A percentile compares a stretch with the other conserved stretches of the same genome.
Conservation (phyloP, 306 rosid genomes). For the Sphenostylis stenocarpa region DNA sequence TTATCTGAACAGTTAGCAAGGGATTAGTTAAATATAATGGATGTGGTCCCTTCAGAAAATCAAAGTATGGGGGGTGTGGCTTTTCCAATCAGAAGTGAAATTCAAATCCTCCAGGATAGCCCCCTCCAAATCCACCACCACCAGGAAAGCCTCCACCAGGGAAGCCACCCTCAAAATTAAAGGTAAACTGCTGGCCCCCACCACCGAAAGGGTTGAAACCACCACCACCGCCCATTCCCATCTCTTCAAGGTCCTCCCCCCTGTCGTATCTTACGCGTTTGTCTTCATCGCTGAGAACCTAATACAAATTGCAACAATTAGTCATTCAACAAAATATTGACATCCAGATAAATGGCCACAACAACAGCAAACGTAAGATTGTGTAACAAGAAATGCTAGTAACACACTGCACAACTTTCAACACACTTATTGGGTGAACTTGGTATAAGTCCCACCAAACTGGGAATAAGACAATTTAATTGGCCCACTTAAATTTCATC, state of each 20-base stretch:
- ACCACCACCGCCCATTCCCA: conserved; percentile 65
- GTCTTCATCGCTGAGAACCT: conserved; percentile 91
- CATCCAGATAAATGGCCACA: not conserved
- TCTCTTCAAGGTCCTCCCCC: conserved; percentile 96
- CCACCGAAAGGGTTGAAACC: conserved; percentile 93
- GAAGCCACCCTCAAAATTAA: conserved; percentile 65
- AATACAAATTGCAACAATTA: conserved; percentile 28
- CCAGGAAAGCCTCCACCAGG: conserved; percentile 71
- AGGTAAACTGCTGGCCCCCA: conserved; percentile 78
- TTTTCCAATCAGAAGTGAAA: conserved; percentile 60
- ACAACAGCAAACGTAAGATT: not conserved
- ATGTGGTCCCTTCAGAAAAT: conserved; percentile 40
- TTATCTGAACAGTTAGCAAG: conserved; percentile 47
- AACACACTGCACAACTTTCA: not conserved
- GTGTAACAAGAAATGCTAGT: not conserved
- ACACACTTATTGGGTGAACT: not conserved
- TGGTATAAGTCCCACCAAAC: not conserved
- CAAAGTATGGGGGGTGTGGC: not conserved
- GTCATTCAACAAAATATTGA: conserved; percentile 10
- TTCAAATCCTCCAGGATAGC: conserved; percentile 68
- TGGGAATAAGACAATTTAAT: not conserved
- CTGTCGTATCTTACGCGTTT: conserved; percentile 87
- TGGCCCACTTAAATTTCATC: not conserved
- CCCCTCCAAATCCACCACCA: conserved; percentile 77
- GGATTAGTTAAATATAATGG: conserved; percentile 45